These are phyloP conservation scores for Hypericum androsaemum DNA, from an alignment of 345 rosid species.

Conservation along the genomic window DNA sequence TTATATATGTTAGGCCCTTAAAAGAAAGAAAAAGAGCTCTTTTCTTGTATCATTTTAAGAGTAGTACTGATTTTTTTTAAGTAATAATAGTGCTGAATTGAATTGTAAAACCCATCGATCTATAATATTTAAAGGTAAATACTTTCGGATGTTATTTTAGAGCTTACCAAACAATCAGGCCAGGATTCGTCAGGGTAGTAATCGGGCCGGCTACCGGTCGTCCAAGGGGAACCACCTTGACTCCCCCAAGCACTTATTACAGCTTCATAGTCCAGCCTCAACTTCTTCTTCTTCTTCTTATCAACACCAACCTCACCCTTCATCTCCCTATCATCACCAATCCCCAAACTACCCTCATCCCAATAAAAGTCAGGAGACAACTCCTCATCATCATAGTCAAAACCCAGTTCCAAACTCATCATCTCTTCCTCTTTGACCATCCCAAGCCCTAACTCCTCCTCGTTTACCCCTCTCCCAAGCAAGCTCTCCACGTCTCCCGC, in stretches of 20 bases:
- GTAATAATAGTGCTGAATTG: no score
- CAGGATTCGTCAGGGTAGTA: conserved; percentile 38
- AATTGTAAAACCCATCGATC: no score
- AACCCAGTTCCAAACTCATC: conserved; percentile 45
- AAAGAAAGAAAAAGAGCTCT: no score
- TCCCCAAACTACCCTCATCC: not conserved
- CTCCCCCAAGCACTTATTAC: conserved; percentile 65
- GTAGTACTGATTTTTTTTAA: no score
- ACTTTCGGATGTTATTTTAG: not conserved
- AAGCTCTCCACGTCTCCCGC: conserved; percentile 81
- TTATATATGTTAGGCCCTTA: no score
- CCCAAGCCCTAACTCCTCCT: conserved; percentile 54
- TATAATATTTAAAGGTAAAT: no score
- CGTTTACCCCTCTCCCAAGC: conserved; percentile 64
- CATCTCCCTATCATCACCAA: not conserved
- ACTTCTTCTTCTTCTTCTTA: conserved; percentile 35
- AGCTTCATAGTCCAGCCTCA: conserved; percentile 63
- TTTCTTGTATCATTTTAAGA: no score
- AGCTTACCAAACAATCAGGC: conserved; percentile 46
- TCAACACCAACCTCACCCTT: conserved; percentile 8
- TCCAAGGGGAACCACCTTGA: conserved; percentile 70
- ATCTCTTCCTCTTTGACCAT: conserved; percentile 43
- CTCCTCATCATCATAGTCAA: conserved; percentile 48
- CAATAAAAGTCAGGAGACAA: not conserved
- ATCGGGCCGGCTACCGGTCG: conserved; percentile 52